A percentile compares a stretch with the other conserved stretches of the same genome.
Conservation (phyloP, 2,329 filamentous ascomycete species). For the Cladosporium sp. region DNA sequence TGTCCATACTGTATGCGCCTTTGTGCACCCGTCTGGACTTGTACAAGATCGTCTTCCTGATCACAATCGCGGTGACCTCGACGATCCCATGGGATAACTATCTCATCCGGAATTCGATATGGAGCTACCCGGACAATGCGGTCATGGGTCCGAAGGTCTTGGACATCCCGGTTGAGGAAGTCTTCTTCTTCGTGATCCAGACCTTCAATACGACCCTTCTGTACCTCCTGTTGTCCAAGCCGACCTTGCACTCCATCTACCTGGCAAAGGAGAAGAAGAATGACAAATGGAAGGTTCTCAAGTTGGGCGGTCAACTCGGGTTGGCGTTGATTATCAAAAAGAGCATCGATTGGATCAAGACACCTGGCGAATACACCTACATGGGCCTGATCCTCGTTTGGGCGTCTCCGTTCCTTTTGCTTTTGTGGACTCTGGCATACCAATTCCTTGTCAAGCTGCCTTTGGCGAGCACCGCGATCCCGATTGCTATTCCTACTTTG, state of each 20-base stretch:
- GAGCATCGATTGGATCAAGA: constrained; percentile 42
- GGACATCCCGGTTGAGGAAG: constrained; percentile 63
- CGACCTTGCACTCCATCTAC: constrained; percentile 51
- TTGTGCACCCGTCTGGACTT: constrained; percentile 57
- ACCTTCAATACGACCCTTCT: constrained; percentile 66
- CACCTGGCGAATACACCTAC: constrained; percentile 53
- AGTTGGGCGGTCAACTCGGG: constrained; percentile 45
- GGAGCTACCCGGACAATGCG: constrained; percentile 63
- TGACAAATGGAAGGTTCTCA: constrained; percentile 36
- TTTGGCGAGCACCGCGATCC: constrained; percentile 49
- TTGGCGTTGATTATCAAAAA: constrained; percentile 40
- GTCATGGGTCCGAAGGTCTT: constrained; percentile 58
- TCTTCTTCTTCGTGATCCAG: constrained; percentile 73
- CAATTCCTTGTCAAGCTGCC: constrained; percentile 59
- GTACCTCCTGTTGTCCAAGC: constrained; percentile 62
- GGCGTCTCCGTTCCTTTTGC: constrained; percentile 59
- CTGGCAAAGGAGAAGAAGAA: constrained; percentile 38
- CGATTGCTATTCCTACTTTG: constrained; percentile 58
- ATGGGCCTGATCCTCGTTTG: constrained; percentile 64
- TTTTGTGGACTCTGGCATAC: constrained; percentile 59
- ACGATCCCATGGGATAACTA: constrained; percentile 75
- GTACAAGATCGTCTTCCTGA: constrained; percentile 56
- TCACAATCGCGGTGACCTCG: constrained; percentile 57
- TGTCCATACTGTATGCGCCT: constrained; percentile 56
- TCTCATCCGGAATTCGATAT: constrained; percentile 60